Percentiles rank a stretch among this genome's conserved stretches.
Conservation (phyloP, 2,329 filamentous ascomycete genomes). For the Myriosclerotinia curreyana region DNA sequence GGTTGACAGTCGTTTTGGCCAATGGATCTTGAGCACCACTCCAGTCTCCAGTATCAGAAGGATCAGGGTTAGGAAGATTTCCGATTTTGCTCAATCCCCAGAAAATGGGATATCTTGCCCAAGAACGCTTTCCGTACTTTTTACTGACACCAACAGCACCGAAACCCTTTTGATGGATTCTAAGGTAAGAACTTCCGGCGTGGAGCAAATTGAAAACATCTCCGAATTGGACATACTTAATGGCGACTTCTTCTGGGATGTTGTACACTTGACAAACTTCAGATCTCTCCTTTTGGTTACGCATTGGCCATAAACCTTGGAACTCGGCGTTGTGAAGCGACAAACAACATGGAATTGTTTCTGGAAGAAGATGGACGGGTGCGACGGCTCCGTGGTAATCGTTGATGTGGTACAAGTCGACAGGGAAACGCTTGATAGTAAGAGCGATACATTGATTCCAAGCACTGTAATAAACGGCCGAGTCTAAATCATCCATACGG, state of each 20-base stretch:
- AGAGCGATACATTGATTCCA: constrained; percentile 70
- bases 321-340: constrained; percentile 69
- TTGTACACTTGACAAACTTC: constrained; percentile 66
- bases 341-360: constrained; percentile 57
- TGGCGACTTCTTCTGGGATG: constrained; percentile 53
- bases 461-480: constrained; percentile 65
- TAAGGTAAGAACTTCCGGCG: constrained; percentile 59
- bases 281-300: constrained; percentile 56
- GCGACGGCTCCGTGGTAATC: constrained; percentile 63
- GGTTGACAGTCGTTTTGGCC: constrained; percentile 50
- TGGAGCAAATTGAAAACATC: constrained; percentile 68
- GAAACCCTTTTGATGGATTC: constrained; percentile 64
- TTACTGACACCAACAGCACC: constrained; percentile 66
- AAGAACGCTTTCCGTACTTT: constrained; percentile 65
- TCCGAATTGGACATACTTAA: constrained; percentile 63
- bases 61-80: constrained; percentile 65
- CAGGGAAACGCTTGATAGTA: constrained; percentile 58
- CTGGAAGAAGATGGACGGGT: constrained; percentile 61
- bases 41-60: constrained; percentile 55
- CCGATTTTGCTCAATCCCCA: constrained; percentile 65
- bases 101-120: constrained; percentile 66
- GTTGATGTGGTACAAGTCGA: constrained; percentile 65
- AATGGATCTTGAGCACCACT: constrained; percentile 52
- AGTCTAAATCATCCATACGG: constrained; percentile 67
- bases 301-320: constrained; percentile 66